Conservation (phyloP, 2,329 filamentous ascomycete genomes). For the Clarireedia hainanense region DNA sequence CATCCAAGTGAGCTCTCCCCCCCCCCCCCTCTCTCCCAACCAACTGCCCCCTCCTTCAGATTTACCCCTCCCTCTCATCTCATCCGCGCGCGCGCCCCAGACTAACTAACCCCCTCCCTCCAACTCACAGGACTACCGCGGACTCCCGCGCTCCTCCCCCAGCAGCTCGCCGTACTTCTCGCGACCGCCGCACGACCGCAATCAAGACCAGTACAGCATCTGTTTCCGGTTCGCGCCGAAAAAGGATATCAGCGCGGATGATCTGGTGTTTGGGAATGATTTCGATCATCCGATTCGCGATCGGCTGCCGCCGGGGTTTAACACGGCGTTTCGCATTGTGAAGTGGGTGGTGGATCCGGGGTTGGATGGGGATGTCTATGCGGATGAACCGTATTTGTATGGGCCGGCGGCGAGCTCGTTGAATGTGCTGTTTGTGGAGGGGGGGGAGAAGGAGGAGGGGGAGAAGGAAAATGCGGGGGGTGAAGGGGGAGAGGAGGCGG, state of each 20-base stretch:
- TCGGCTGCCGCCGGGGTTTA: slow-evolving; percentile 77
- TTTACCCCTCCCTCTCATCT: too few species aligned
- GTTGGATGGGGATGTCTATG: slow-evolving; percentile 81
- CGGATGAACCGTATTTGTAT: slow-evolving; percentile 79
- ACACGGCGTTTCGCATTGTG: slow-evolving; percentile 74
- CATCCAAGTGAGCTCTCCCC: slow-evolving; percentile 51
- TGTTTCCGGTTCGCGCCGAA: slow-evolving; percentile 72
- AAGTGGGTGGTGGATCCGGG: slow-evolving; percentile 89
- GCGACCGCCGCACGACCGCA: slow-evolving; percentile 54
- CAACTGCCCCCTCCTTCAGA: background rate
- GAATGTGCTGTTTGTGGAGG: slow-evolving; percentile 61
- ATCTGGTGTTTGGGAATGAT: slow-evolving; percentile 90
- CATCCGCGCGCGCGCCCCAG: background rate
- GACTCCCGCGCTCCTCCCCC: slow-evolving; percentile 66
- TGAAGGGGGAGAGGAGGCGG: slow-evolving; percentile 32
- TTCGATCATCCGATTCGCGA: slow-evolving; percentile 88
- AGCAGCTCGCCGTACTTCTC: slow-evolving; percentile 70
- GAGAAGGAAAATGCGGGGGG: background rate
- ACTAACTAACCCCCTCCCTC: slow-evolving; percentile 3
- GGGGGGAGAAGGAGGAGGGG: slow-evolving; percentile 29
- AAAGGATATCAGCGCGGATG: slow-evolving; percentile 29
- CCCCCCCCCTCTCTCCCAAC: slow-evolving; percentile 20
- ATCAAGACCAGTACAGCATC: slow-evolving; percentile 77
- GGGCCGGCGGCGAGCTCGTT: slow-evolving; percentile 74
- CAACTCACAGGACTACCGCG: slow-evolving; percentile 40